Base-by-base conservation (phyloP, 345 rosid genomes). In the Melaleuca quinquenervia region DNA sequence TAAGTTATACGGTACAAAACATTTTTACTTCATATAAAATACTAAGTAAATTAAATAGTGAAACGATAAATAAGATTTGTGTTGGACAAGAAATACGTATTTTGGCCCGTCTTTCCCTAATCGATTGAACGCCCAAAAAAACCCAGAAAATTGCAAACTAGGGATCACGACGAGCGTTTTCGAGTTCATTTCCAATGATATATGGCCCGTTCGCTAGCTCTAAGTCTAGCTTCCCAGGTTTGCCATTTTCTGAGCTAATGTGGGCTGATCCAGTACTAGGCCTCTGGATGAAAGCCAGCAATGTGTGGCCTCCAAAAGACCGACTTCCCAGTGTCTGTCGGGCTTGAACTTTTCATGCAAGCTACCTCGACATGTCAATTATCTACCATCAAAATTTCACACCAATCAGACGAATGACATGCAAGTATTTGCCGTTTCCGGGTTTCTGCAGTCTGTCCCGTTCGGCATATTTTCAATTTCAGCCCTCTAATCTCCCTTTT, bases 391-490 rank as follows among this genome's bases (percentile, higher is more conserved):
- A 21, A 54, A 54, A 54, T 0, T 54, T 0, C 12, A 54, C 26
- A 26, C 58, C 58, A 54, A 54, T 54, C 58, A 0, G 8, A 54
- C 0, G 0, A 21, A 54, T 2, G 26, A 8, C 58, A 4, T 7
- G 26, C 26, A 0, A 2, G 11, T 3, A 3, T 11, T 54, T 21
- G 24, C 1, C 0, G 11, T 54, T 54, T 21, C 58, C 2, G 55
- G 0, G 1, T 0, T 0, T 20, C 26, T 0, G 5, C 0, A 20
- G 5, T 54, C 26, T 54, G 58, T 54, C 11, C 21, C 0, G 8
- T 20, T 24, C 8, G 21, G 58, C 26, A 54, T 22, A 21, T 54
- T 5, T 20, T 54, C 58, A 20, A 10, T 54, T 54, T 54, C 11
- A 8, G 2, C 58, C 26, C 58, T 54, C 58, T 54, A 54, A 54